Evolutionary conservation across 176 grass and related monocot genomes (phyloP), one percentile per base, ranked within the genome.

Genomic region (Stipa capillata): DNA sequence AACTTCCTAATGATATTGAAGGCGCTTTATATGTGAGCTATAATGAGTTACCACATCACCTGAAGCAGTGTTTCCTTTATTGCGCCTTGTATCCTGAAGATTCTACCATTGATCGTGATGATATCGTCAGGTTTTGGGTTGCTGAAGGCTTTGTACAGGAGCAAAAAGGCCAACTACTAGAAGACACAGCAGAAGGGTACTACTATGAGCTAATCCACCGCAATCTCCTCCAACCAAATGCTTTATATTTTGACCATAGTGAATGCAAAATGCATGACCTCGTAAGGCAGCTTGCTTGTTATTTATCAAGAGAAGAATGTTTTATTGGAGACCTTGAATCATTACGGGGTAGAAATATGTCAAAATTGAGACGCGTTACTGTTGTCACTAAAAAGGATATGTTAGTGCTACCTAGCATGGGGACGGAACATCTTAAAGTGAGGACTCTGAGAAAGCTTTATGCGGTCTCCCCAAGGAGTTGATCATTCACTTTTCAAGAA

Each of bases 11-110:
- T 53, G 73, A 89, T 17, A 31, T 86, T 4, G 21, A 18, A 0
- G 39, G 66, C 0, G 75, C 69, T 28, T 29, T 86, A 0, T 84
- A 80, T 53, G 17, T 89, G 25, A 92, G 90, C 45, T 92, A 81
- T 24, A 54, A 84, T 4, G 83, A 77, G 23, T 43, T 92, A 17
- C 8, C 83, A 0, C 12, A 28, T 3, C 8, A 31, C 2, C 39
- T 89, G 21, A 82, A 89, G 39, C 58, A 82, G 16, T 92, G 86
- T 40, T 92, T 92, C 9, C 79, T 86, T n/a, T 86, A 65, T 17
- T 86, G 67, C 44, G 57, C 24, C 4, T 23, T 84, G 14, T 80
- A 21, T 27, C 29, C 68, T 1, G 34, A 84, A 84, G 47, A 77
- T 43, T 5, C 0, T 3, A n/a, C 2, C 7, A 27, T 77, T 0